These are phyloP conservation scores for Pseudonitzschia pungens DNA, from an alignment of 108 stramenopile genomes.

Conservation along the genomic window DNA sequence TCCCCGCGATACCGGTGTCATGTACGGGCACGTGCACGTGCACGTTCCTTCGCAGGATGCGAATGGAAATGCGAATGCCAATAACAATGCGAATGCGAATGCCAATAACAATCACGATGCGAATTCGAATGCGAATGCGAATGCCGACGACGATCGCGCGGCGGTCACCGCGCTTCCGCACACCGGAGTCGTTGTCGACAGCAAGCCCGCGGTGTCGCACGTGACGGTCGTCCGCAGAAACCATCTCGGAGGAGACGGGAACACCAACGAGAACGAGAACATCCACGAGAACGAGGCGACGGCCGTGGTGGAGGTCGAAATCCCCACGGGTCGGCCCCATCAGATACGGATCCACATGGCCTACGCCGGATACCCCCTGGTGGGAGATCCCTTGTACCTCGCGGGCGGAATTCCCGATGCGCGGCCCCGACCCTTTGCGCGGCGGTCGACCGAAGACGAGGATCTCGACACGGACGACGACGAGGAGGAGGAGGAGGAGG, in stretches of 20 bases:
- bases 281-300: not conserved
- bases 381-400: constrained; percentile 20
- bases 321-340: constrained; percentile 23
- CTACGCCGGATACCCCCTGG: constrained; percentile 24
- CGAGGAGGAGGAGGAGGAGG: not conserved
- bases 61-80: no score
- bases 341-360: constrained; percentile 31
- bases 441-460: not conserved
- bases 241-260: not conserved
- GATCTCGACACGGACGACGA: not conserved
- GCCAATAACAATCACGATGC: no score
- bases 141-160: not conserved
- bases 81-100: no score
- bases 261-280: not conserved
- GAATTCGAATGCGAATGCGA: no score
- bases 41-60: no score
- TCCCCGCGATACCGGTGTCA: not conserved
- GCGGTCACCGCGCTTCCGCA: not conserved
- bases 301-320: constrained; percentile 20
- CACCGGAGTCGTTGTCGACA: not conserved
- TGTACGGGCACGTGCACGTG: constrained; percentile 6
- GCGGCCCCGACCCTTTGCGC: not conserved
- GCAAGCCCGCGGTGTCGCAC: not conserved
- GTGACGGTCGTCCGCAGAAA: constrained; percentile 7
- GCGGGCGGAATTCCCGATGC: constrained; percentile 1